Evolutionary conservation across 768 basidiomycete species (phyloP).

Genomic region (Neoboletus brunneissimus): DNA sequence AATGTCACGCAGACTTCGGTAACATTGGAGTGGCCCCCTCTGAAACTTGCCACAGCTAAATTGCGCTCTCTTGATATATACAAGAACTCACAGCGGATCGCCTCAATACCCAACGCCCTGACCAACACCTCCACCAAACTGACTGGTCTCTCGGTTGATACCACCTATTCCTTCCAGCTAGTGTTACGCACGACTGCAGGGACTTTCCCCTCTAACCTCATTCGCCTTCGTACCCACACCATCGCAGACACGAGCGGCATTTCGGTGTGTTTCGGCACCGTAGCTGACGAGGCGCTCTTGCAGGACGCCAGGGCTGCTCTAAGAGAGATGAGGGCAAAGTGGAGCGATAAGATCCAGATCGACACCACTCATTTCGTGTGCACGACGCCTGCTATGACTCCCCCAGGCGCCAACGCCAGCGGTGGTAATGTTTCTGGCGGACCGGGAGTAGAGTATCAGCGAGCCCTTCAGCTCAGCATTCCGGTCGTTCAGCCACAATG

Average conservation of each 20-base stretch:
- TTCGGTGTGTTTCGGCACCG: conserved; percentile 90
- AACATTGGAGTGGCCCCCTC: conserved; percentile 89
- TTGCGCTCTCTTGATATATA: conserved; percentile 90
- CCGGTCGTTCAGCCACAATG: conserved; percentile 95
- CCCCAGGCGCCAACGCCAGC: conserved; percentile 52
- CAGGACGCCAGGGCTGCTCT: conserved; percentile 82
- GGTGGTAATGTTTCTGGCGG: conserved; percentile 50
- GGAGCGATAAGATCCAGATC: conserved; percentile 92
- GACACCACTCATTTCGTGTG: conserved; percentile 99
- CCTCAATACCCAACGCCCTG: conserved; percentile 76
- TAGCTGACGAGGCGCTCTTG: conserved; percentile 71
- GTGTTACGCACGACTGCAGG: conserved; percentile 91
- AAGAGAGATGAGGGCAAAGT: conserved; percentile 82
- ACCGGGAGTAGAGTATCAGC: conserved; percentile 90
- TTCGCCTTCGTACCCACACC: conserved; percentile 86
- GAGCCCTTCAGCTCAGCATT: conserved; percentile 91
- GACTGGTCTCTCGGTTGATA: conserved; percentile 75
- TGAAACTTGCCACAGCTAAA: conserved; percentile 82
- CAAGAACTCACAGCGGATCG: conserved; percentile 85
- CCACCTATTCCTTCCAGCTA: conserved; percentile 93
- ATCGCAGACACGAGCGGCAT: conserved; percentile 96
- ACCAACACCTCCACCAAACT: conserved; percentile 88
- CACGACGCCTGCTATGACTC: conserved; percentile 78
- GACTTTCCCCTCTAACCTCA: conserved; percentile 79
- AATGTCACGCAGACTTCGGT: conserved; percentile 97